A percentile compares a stretch with the other conserved stretches of the same genome.
These are phyloP conservation scores for Mycotypha africana DNA, from an alignment of 371 early-diverging fungal species.

Conservation along the genomic window DNA sequence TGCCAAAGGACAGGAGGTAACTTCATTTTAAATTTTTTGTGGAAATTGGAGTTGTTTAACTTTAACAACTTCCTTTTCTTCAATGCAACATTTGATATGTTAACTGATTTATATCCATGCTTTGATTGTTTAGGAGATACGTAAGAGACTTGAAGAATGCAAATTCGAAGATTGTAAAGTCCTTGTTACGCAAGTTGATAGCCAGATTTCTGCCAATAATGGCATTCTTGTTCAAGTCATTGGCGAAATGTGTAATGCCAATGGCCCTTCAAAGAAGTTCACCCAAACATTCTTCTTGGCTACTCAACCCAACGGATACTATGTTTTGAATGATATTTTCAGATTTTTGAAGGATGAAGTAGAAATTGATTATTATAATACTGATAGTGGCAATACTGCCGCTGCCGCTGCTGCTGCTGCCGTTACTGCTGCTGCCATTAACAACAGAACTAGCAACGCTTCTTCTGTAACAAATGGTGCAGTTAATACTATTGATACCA, in stretches of 20 bases:
- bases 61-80: neutral
- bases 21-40: too few species aligned
- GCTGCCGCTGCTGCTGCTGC: neutral
- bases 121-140: conserved; percentile 62
- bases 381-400: conserved; percentile 12
- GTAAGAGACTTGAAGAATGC: conserved; percentile 65
- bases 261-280: conserved; percentile 76
- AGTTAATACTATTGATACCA: neutral
- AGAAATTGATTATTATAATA: conserved; percentile 39
- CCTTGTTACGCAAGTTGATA: conserved; percentile 84
- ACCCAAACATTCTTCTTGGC: conserved; percentile 93
- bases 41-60: neutral
- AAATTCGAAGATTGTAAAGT: conserved; percentile 82
- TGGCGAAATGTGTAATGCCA: conserved; percentile 88
- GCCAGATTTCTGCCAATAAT: conserved; percentile 68
- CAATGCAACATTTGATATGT: neutral
- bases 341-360: conserved; percentile 87
- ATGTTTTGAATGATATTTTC: conserved; percentile 92
- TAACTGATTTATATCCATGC: neutral
- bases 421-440: neutral
- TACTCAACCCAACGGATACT: conserved; percentile 86
- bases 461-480: neutral
- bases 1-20: conserved; percentile 36
- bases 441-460: too few species aligned
- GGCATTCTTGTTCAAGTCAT: conserved; percentile 89